Base-by-base conservation (phyloP, 140 eudicot genomes). In the Anethum foeniculum region DNA sequence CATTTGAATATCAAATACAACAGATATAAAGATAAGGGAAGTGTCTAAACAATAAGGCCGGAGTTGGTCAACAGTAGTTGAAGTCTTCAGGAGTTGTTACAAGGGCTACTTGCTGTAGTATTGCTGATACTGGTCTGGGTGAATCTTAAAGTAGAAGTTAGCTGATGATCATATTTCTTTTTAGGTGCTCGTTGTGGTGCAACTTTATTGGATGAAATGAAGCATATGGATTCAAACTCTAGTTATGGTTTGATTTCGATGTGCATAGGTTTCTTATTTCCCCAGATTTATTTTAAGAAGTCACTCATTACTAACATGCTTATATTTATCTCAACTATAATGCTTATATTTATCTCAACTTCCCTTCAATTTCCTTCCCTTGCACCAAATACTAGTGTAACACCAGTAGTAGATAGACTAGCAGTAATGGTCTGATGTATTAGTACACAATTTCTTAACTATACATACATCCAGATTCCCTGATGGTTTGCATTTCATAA, bases 191-290 rank as follows among this genome's bases (percentile, higher is more conserved):
- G 98, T 15, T 94, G 98, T 77, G 96, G 92, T 21, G 94, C 94
- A 38, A 94, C 98, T 16, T 81, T 94, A 80, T 93, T 94, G 78
- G 86, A 94, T 81, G 98, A 94, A 83, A 94, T 94, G 98, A 94
- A 94, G 79, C 93, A 97, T 0, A 88, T 90, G 78, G 98, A 97
- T 38, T 89, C 86, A 77, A 96, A 88, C 74, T 84, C 88, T 81
- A 97, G 96, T 48, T 94, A 87, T 75, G 98, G 98, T 73, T 97
- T 94, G 21, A 88, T 94, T 82, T 94, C 98, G 49, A 94, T 94
- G 98, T 94, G 97, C 88, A 92, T 94, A 89, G 97, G 97, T 93
- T 67, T n/a, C n/a, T n/a, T n/a, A n/a, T n/a, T n/a, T n/a, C n/a
- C n/a, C n/a, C n/a, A n/a, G n/a, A n/a, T n/a, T n/a, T n/a, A n/a